These are phyloP conservation scores for Terfezia boudieri DNA, from an alignment of 495 filamentous ascomycete genomes.

Conservation along the genomic window DNA sequence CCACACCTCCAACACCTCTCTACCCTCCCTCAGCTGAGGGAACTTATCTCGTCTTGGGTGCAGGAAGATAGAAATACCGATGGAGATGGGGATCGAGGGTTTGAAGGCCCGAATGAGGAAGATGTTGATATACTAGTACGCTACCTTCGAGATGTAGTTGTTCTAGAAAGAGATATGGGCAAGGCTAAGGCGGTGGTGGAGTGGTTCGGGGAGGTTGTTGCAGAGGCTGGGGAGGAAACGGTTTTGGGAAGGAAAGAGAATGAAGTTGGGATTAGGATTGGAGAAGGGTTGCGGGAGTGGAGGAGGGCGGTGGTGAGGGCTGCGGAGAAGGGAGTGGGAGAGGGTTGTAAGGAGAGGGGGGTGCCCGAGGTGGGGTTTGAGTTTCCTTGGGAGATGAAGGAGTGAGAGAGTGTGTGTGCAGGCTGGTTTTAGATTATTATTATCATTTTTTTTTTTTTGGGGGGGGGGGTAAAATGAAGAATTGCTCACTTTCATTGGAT, in stretches of 20 bases:
- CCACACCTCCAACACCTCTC: neutral
- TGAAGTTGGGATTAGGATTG: neutral
- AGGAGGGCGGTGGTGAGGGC: neutral
- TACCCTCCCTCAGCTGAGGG: neutral
- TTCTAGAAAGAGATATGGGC: neutral
- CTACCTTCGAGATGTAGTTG: neutral
- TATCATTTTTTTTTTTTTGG: too few species aligned
- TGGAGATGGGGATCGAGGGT: neutral
- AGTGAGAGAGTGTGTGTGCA: too few species aligned
- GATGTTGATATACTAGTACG: neutral
- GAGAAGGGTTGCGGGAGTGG: neutral
- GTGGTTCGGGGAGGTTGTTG: neutral
- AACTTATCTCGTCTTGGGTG: neutral
- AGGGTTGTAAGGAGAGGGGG: neutral
- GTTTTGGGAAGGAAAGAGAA: neutral
- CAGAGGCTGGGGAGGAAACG: neutral
- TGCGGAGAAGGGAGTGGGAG: neutral
- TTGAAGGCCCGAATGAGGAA: neutral
- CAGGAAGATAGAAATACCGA: neutral
- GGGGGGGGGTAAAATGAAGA: too few species aligned
- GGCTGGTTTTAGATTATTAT: too few species aligned
- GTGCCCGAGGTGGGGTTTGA: neutral
- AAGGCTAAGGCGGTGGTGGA: neutral
- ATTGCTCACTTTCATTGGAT: too few species aligned
- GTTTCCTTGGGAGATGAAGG: neutral